Base-by-base conservation (phyloP, 768 basidiomycete species). In the Leccinum barrowsii region DNA sequence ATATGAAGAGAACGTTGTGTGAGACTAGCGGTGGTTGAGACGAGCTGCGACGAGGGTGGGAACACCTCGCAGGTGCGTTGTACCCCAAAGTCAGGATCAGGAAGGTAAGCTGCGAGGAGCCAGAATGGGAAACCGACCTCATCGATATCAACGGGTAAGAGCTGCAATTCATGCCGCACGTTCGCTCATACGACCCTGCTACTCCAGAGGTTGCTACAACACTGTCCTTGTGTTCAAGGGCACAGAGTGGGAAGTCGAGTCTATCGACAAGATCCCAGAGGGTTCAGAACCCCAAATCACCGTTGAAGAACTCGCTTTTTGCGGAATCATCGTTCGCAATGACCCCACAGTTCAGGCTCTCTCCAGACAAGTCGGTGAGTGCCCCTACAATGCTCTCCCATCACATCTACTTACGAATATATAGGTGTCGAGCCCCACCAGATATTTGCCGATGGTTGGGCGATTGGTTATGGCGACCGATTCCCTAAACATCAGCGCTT, bases 381-480 rank as follows among this genome's bases (percentile, higher is more conserved):
- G 15, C 47, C 30, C 24, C 35, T 13, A 2, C 28, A 30, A 30
- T 1, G 4, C 2, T 15, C 32, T 30, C 30, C 13, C 7, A 4
- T 37, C 32, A 40, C 17, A 5, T 11, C 37, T 37, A 1, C 49
- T 5, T 40, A 34, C 15, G 12, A 30, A 24, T 15, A 24, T 17
- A 1, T 68, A 90, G 89, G 89, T n/a, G 71, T 92, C 51, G 69
- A 77, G 6, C 83, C 86, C 3, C 78, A 92, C 30, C 84, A 92
- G 70, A 83, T 93, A 8, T 78, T 72, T 58, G 87, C 87, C 50
- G 93, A 94, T 60, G 92, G 93, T 2, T 97, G 94, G 94, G 83
- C 89, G 0, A 87, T 97, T 60, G 94, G 94, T 37, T 91, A 87
- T 62, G 94, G 97, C 63, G 85, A 86, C 21, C 86, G 94, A 15